Evolutionary conservation across 2,329 filamentous ascomycete species (phyloP), one percentile per base, ranked within the genome.

Genomic region (Cladosporium sp.): DNA sequence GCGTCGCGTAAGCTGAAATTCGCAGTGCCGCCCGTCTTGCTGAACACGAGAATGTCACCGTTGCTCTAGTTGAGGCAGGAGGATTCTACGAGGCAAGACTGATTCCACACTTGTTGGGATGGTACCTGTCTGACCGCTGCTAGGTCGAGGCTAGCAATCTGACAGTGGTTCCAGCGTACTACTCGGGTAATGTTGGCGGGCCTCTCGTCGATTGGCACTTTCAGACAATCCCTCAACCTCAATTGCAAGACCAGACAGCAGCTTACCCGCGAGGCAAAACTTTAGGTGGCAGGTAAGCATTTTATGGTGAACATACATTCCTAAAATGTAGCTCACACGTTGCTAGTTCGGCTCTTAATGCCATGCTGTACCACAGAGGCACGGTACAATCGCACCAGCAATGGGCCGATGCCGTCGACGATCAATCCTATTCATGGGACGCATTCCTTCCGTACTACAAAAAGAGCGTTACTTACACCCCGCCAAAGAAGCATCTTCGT

Each of bases 371-470:
- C 60, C 71, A 73, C 11, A 67, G 75, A 31, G 71, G 73, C 3
- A 78, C 76, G 2, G 67, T 65, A 16, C 74, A 69, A 6, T 70
- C 72, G 14, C 70, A 77, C 65, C 70, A 76, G 56, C 65, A 64
- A 50, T 80, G 78, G 78, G 77, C 77, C 0, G 71, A 79, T 52
- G 67, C 72, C 31, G 77, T 79, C 11, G 75, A 68, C 5, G 78
- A 80, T 59, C 40, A 75, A 46, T 67, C 73, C 53, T 75, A 75
- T 44, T 67, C 67, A 4, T 77, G 70, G 52, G 65, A 68, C 49
- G 71, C 73, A 52, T 50, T 74, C 46, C 44, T 75, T 67, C 66
- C 67, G 56, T 70, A 67, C 63, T 71, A 69, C 68, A 16, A 73
- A 62, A 64, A 66, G 31, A 67, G 64, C 35, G n/a, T 69, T 0